Base-by-base conservation (phyloP, 2,329 filamentous ascomycete genomes). In the Paecilomyces sp. region DNA sequence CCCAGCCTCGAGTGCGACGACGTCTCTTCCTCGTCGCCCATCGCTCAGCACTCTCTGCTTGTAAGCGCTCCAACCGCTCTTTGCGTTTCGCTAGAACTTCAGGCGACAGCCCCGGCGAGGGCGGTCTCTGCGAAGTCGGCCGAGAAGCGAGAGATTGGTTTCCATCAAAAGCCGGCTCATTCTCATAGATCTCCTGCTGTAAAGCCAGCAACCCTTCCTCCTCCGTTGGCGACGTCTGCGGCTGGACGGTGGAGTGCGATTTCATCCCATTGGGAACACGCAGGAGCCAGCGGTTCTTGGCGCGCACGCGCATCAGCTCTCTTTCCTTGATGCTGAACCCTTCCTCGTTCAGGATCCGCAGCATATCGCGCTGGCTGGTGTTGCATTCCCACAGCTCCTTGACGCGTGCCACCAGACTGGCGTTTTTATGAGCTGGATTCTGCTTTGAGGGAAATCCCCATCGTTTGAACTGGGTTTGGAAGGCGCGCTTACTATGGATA, bases 361-460 rank as follows among this genome's bases (percentile, higher is more conserved):
- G 79, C 85, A 94, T 94, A 64, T 92, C 87, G 61, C 83, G 83
- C 72, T 92, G 89, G 18, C 79, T 82, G 13, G 85, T 80, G 68
- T 93, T 94, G 66, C 79, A 80, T 71, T 90, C 87, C 90, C 90
- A 94, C 67, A 94, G 80, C 74, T 92, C 84, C 69, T 86, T 87
- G 62, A 93, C 82, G 31, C 90, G 85, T 18, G 82, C 82, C 50
- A 90, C 84, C 7, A 93, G 82, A 25, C 78, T 79, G 13, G 81
- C 78, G 70, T 91, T 88, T 68, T 88, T 89, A 69, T 91, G 85
- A 1, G 87, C 86, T 0, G 86, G 86, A 61, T 87, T 86, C 65
- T 89, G 86, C 71, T 91, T 91, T 60, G 82, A 84, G 13, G 90
- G 89, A 66, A 94, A 93, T 7, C 85, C 83, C 91, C 91, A 94